Percentiles rank a stretch among this genome's conserved stretches.
Conservation (phyloP, 164 flowering plant species). For the Berberis thunbergii region DNA sequence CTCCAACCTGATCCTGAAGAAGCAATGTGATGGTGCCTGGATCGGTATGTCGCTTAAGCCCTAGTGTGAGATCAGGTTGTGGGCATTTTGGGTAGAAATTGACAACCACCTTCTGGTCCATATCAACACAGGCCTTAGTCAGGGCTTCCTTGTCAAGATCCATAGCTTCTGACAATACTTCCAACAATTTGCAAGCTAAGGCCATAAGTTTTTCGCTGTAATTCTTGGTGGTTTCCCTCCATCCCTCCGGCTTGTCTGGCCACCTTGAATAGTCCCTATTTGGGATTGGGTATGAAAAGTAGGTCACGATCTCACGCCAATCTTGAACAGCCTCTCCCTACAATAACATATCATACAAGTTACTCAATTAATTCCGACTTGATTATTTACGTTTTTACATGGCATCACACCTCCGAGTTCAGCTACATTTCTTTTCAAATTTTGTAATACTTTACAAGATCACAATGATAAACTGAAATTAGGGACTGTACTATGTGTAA, state of each 20-base stretch:
- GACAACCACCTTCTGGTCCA: slow-evolving; percentile 83
- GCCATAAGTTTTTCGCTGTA: slow-evolving; percentile 75
- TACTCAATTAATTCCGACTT: neutral
- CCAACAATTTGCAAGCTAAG: slow-evolving; percentile 67
- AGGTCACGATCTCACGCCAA: slow-evolving; percentile 78
- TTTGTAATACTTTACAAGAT: no score
- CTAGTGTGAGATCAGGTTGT: slow-evolving; percentile 77
- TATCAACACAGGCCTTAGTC: slow-evolving; percentile 73
- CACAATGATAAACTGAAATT: no score
- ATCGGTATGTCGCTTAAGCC: slow-evolving; percentile 85
- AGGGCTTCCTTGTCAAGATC: slow-evolving; percentile 66
- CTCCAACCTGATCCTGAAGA: slow-evolving; percentile 80
- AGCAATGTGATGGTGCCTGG: slow-evolving; percentile 85
- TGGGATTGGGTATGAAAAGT: slow-evolving; percentile 68
- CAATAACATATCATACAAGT: neutral
- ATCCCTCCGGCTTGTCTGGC: slow-evolving; percentile 83
- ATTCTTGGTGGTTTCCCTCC: slow-evolving; percentile 41
- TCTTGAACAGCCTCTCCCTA: slow-evolving; percentile 86
- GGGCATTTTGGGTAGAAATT: slow-evolving; percentile 84
- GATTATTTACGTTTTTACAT: neutral
- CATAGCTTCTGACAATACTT: slow-evolving; percentile 75
- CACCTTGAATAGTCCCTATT: slow-evolving; percentile 72
- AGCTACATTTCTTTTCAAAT: neutral
- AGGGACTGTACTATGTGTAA: no score
- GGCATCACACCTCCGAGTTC: neutral